These are phyloP conservation scores for Lactarius hatsudake DNA, from an alignment of 768 basidiomycete species.

Conservation along the genomic window DNA sequence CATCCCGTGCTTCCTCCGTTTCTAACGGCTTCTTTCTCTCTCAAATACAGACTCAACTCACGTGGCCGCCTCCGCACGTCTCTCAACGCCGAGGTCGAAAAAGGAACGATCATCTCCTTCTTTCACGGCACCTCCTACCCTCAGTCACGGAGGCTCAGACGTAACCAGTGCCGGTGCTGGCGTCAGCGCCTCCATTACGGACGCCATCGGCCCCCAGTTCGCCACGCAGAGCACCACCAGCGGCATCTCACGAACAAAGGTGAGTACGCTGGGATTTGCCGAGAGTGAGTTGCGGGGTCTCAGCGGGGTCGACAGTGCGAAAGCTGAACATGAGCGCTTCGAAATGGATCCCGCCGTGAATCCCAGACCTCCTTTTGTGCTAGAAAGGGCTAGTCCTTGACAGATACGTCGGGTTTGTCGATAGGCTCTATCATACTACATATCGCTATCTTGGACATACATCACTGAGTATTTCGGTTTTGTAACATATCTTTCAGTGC, in stretches of 20 bases:
- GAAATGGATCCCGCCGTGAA: not conserved
- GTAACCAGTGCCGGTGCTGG: not conserved
- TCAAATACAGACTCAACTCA: constrained; percentile 4
- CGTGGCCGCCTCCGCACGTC: constrained; percentile 7
- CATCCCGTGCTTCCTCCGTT: not conserved
- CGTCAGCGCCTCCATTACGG: not conserved
- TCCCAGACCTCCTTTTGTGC: not conserved
- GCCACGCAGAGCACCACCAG: not conserved
- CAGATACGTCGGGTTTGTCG: not conserved
- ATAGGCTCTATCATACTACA: not conserved
- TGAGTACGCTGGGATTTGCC: not conserved
- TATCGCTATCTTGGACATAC: not conserved
- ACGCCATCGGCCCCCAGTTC: not conserved
- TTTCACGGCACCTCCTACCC: not conserved
- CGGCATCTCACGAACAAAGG: not conserved
- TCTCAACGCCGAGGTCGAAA: not conserved
- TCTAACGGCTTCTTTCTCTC: not conserved
- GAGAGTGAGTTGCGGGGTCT: not conserved
- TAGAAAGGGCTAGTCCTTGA: not conserved
- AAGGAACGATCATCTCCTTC: not conserved
- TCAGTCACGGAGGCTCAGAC: not conserved
- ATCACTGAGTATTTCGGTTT: no score
- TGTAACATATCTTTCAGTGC: not conserved
- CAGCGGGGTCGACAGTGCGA: not conserved
- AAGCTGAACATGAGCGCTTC: not conserved